Percentiles rank a stretch among this genome's conserved stretches.
Evolutionary conservation across 2,329 filamentous ascomycete species (phyloP).

Genomic region (Cladosporium austrohemisphaericum): DNA sequence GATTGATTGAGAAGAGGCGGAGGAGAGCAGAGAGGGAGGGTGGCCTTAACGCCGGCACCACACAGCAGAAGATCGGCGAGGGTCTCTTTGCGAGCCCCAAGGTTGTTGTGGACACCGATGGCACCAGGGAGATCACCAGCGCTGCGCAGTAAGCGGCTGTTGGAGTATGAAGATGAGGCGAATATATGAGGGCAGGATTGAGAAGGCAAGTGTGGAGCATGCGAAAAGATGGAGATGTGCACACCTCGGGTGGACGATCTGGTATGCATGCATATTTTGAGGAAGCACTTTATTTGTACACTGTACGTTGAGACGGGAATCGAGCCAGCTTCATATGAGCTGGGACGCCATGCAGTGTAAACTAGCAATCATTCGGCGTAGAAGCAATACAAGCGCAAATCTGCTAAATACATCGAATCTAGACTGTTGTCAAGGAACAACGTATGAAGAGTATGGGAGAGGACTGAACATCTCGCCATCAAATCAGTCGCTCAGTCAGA

Average conservation of each 20-base stretch:
- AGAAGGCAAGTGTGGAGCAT: background rate
- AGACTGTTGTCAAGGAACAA: too few species aligned
- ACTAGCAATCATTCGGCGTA: conserved; percentile 11
- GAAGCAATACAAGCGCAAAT: conserved; percentile 6
- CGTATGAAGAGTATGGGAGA: too few species aligned
- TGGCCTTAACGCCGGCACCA: conserved; percentile 27
- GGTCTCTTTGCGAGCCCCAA: conserved; percentile 27
- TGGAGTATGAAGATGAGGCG: background rate
- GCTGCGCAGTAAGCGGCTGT: conserved; percentile 15
- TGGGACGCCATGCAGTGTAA: conserved; percentile 10
- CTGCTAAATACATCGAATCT: background rate
- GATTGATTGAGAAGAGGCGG: conserved; percentile 83
- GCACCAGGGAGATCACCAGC: conserved; percentile 18
- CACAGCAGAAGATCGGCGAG: conserved; percentile 32
- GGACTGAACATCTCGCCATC: too few species aligned
- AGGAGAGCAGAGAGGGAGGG: conserved; percentile 66
- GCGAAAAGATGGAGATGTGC: background rate
- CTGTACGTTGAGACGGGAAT: conserved; percentile 9
- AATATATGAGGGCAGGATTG: background rate
- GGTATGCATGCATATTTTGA: background rate
- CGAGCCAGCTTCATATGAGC: background rate
- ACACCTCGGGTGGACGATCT: background rate
- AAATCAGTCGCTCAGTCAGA: too few species aligned
- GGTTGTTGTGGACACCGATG: conserved; percentile 13
- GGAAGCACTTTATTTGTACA: conserved; percentile 7